These are phyloP conservation scores for Myxozyma neglecta DNA, from an alignment of 805 yeast genomes.

Conservation along the genomic window DNA sequence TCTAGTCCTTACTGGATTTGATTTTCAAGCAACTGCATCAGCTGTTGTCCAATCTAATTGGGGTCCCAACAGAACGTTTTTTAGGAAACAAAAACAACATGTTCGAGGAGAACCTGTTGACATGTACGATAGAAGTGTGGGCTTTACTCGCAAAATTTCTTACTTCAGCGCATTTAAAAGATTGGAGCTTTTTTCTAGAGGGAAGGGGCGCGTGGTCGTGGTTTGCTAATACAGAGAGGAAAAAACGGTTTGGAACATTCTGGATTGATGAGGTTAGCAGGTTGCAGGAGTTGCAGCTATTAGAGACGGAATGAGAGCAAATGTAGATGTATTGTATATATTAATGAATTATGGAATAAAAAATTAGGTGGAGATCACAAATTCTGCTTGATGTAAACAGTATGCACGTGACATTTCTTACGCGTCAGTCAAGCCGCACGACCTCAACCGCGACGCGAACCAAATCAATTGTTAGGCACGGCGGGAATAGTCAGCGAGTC, in stretches of 20 bases:
- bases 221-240: conserved; percentile 21
- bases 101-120: conserved; percentile 2
- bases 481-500: too few species aligned
- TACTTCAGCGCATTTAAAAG: conserved; percentile 3
- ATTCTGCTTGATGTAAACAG: too few species aligned
- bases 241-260: conserved; percentile 3
- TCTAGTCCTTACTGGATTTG: conserved; percentile 7
- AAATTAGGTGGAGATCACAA: neutral
- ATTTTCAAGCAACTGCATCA: conserved; percentile 14
- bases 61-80: neutral
- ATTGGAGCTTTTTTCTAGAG: conserved; percentile 22
- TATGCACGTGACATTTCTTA: too few species aligned
- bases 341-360: neutral
- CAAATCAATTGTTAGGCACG: too few species aligned
- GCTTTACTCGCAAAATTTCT: conserved; percentile 16
- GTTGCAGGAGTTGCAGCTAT: neutral
- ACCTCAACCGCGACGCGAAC: too few species aligned
- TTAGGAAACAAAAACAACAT: neutral
- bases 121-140: conserved; percentile 18
- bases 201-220: conserved; percentile 30
- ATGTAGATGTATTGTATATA: neutral
- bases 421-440: too few species aligned
- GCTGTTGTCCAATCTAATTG: conserved; percentile 19
- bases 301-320: neutral
- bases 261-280: neutral